Conservation (phyloP, 148 eudicot genomes). For the Drosera capensis region DNA sequence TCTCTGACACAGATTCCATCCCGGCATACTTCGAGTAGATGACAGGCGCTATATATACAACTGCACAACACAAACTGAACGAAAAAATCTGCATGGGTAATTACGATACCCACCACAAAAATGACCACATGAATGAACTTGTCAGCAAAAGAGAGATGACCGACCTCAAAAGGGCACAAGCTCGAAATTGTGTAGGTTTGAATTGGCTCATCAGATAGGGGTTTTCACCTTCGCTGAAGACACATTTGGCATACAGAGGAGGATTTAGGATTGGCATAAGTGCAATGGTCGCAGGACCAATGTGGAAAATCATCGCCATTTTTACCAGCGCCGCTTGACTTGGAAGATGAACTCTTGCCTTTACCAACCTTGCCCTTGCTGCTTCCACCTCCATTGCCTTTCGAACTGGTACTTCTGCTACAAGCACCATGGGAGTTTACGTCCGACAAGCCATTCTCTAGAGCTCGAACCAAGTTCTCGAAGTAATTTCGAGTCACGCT, state of each 20-base stretch:
- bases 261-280: conserved; percentile 49
- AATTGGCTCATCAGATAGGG: too few relatives aligned
- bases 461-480: conserved; percentile 84
- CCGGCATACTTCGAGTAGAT: too few relatives aligned
- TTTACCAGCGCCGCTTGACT: conserved; percentile 41
- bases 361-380: conserved; percentile 32
- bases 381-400: conserved; percentile 35
- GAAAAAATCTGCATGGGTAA: too few relatives aligned
- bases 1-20: too few relatives aligned
- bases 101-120: too few relatives aligned
- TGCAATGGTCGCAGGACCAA: conserved; percentile 86
- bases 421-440: conserved; percentile 45
- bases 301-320: conserved; percentile 44
- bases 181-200: too few relatives aligned
- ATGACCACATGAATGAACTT: too few relatives aligned
- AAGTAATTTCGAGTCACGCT: conserved; percentile 80
- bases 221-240: conserved; percentile 46
- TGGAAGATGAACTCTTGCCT: conserved; percentile 38
- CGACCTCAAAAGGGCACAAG: too few relatives aligned
- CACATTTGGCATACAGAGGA: conserved; percentile 59
- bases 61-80: too few relatives aligned
- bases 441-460: conserved; percentile 74
- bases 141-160: too few relatives aligned
- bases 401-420: conserved; percentile 44
- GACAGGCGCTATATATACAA: too few relatives aligned